phyloP scores from a whole-genome alignment of 1,284 basidiomycete genomes.

The Ustilago bromivora region DNA sequence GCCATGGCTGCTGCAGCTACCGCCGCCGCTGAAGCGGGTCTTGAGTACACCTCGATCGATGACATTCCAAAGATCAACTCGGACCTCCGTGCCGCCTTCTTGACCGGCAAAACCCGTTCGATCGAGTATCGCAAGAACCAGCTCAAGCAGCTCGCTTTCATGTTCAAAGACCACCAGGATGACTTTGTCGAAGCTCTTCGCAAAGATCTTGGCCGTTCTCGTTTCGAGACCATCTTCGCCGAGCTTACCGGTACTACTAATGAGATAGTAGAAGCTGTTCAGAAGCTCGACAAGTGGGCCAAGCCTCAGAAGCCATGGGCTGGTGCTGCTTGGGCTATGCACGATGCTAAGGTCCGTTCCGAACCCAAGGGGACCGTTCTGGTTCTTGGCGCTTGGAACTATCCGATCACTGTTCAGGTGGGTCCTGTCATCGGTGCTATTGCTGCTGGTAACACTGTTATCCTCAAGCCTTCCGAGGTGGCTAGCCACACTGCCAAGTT shows the following conservation, averaged over 20 bases:
- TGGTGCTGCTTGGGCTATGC: slow-evolving; percentile 64
- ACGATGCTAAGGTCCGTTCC: slow-evolving; percentile 66
- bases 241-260: slow-evolving; percentile 68
- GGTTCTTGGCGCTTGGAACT: slow-evolving; percentile 71
- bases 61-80: slow-evolving; percentile 70
- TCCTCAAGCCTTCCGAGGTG: slow-evolving; percentile 80
- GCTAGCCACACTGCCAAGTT: slow-evolving; percentile 77
- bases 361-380: slow-evolving; percentile 71
- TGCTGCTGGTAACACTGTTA: slow-evolving; percentile 70
- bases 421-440: slow-evolving; percentile 71
- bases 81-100: slow-evolving; percentile 73
- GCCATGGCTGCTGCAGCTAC: slow-evolving; percentile 34
- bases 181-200: slow-evolving; percentile 73
- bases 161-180: slow-evolving; percentile 76
- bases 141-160: slow-evolving; percentile 76
- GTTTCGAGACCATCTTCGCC: slow-evolving; percentile 68
- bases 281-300: slow-evolving; percentile 74
- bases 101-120: slow-evolving; percentile 73
- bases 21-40: slow-evolving; percentile 50
- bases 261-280: slow-evolving; percentile 78
- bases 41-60: slow-evolving; percentile 52
- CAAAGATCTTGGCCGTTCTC: slow-evolving; percentile 74
- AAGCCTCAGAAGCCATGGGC: slow-evolving; percentile 65
- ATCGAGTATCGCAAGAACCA: slow-evolving; percentile 76
- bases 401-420: slow-evolving; percentile 66